Conservation (phyloP, 2,329 filamentous ascomycete genomes). For the Neocatenulostroma microsporum region DNA sequence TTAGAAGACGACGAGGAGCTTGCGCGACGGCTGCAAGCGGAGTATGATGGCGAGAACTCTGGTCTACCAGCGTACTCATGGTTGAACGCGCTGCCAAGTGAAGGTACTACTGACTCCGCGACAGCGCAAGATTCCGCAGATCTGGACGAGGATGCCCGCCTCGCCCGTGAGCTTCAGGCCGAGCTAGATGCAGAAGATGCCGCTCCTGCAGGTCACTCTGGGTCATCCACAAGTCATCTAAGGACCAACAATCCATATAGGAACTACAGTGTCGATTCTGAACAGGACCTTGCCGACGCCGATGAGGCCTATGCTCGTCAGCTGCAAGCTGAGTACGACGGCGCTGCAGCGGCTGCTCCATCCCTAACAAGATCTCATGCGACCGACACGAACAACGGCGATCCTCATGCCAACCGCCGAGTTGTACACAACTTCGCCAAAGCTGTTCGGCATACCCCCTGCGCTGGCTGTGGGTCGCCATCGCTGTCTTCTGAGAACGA, state of each 20-base stretch:
- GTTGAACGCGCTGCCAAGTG: background rate
- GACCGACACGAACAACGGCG: too few species aligned
- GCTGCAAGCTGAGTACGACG: background rate
- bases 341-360: too few species aligned
- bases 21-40: background rate
- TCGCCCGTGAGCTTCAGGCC: slow-evolving; percentile 1
- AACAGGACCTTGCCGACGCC: background rate
- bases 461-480: slow-evolving; percentile 1
- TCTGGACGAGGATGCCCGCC: background rate
- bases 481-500: slow-evolving; percentile 2
- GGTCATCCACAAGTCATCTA: too few species aligned
- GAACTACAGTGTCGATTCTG: too few species aligned
- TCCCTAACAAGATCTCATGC: too few species aligned
- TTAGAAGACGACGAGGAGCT: background rate
- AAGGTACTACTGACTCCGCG: too few species aligned
- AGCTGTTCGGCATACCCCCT: background rate
- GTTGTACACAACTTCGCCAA: background rate
- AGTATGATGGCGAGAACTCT: background rate
- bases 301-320: background rate
- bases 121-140: too few species aligned
- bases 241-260: too few species aligned
- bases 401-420: background rate
- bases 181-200: background rate
- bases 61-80: background rate
- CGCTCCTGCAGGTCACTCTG: too few species aligned